Base-by-base conservation (phyloP, 1,284 basidiomycete genomes). In the Peniophora sp. region DNA sequence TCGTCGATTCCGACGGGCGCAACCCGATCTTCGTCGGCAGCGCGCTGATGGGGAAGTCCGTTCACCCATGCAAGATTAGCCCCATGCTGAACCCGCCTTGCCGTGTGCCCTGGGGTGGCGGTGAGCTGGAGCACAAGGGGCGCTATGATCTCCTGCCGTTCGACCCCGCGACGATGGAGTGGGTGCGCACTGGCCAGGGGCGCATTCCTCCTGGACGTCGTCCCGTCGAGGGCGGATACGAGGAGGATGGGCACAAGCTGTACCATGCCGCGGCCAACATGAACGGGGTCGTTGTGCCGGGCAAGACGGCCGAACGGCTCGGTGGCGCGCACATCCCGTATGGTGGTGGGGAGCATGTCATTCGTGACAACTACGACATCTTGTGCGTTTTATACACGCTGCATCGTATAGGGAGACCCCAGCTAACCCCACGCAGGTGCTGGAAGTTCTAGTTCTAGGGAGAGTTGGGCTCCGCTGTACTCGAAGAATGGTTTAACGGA, bases 31-130 rank as follows among this genome's bases (percentile, higher is more conserved):
- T 74, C 68, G 57, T 90, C 34, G 88, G 86, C 22, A 86, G 83
- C 11, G 87, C 85, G 15, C 67, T 88, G 45, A 72, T 87, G 58
- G 68, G 71, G 44, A 71, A 70, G 56, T 77, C 81, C 0, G 83
- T 89, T 2, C 87, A 90, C 55, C 87, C 87, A 8, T 89, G 88
- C 75, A 90, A 90, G 70, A 78, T 90, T 59, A 78, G 68, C 3
- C 78, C 81, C 12, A 63, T 71, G 56, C 72, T 87, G n/a, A 57
- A 58, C 15, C 72, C 77, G 9, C 62, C 73, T 47, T 70, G 81
- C 61, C 66, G 73, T 22, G 82, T 88, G 1, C 71, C 84, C 1
- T 88, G 79, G 58, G 86, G 77, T 8, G 84, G 83, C 5, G 58
- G 55, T 3, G 86, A 89, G 64, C 55, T 69, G 47, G 69, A 66